Conservation (phyloP, 805 yeast species). For the Lipomyces orientalis region DNA sequence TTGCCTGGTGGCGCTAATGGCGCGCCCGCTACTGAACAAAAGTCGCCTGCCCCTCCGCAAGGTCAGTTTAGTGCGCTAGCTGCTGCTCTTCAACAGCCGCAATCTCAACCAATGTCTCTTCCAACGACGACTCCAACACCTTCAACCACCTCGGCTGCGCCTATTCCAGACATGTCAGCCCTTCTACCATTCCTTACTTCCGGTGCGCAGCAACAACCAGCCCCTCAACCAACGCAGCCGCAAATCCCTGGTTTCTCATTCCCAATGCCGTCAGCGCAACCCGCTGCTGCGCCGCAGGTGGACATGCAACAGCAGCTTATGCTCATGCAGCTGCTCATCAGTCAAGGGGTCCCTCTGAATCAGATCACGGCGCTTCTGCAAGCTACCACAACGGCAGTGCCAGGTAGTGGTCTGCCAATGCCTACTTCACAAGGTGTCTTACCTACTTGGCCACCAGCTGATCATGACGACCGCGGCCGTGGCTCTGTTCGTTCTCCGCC, state of each 20-base stretch:
- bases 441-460: slow-evolving; percentile 15
- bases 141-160: slow-evolving; percentile 29
- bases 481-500: slow-evolving; percentile 18
- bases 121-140: slow-evolving; percentile 15
- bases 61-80: slow-evolving; percentile 9
- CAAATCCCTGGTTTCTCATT: slow-evolving; percentile 26
- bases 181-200: slow-evolving; percentile 11
- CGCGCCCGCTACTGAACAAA: neutral
- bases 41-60: neutral
- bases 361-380: slow-evolving; percentile 34
- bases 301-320: slow-evolving; percentile 49
- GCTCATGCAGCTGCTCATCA: slow-evolving; percentile 49
- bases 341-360: slow-evolving; percentile 43
- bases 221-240: slow-evolving; percentile 1
- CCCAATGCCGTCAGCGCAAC: slow-evolving; percentile 9
- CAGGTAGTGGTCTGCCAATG: slow-evolving; percentile 20
- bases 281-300: slow-evolving; percentile 12
- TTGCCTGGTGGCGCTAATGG: neutral
- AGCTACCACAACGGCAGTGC: slow-evolving; percentile 29
- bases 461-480: slow-evolving; percentile 25
- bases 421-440: slow-evolving; percentile 14
- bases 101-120: slow-evolving; percentile 31
- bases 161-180: slow-evolving; percentile 26
- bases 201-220: slow-evolving; percentile 10
- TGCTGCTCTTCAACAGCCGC: slow-evolving; percentile 14